phyloP scores from a whole-genome alignment of 116 monocot genomes.

The Phalaenopsis hybrid region DNA sequence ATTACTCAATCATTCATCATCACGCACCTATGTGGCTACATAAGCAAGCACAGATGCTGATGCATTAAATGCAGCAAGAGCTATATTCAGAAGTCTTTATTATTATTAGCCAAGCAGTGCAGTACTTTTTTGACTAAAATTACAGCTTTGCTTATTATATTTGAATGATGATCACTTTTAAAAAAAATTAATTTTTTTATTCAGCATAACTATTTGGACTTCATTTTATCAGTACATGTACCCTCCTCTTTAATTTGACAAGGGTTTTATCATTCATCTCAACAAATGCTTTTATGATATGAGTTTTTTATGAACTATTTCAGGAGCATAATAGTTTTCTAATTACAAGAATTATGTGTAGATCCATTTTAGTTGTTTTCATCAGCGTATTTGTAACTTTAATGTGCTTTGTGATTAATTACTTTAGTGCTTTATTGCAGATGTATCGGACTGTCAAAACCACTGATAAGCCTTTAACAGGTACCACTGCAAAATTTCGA shows the following conservation, averaged over 20 bases:
- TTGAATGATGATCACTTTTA: too few species aligned
- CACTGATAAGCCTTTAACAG: constrained; percentile 32
- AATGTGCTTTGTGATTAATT: not conserved
- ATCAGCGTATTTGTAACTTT: not conserved
- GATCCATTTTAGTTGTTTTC: not conserved
- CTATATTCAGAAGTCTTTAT: not conserved
- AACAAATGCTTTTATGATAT: too few species aligned
- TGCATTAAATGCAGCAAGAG: not conserved
- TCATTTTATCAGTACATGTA: too few species aligned
- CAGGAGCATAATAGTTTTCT: not conserved
- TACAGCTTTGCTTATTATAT: too few species aligned
- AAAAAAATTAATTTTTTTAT: too few species aligned
- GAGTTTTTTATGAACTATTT: not conserved
- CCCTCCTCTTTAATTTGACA: not conserved
- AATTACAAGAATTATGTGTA: not conserved
- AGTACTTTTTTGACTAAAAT: too few species aligned
- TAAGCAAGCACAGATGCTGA: not conserved
- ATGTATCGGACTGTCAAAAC: constrained; percentile 54
- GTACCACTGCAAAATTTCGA: constrained; percentile 1
- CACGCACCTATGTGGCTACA: not conserved
- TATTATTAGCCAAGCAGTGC: too few species aligned
- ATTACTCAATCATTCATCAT: constrained; percentile 22
- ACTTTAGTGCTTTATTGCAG: constrained; percentile 13
- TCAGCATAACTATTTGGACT: too few species aligned
- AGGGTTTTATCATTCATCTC: not conserved